Conservation (phyloP, 225 moss, liverwort and hornwort species). For the Rhytidiadelphus loreus region DNA sequence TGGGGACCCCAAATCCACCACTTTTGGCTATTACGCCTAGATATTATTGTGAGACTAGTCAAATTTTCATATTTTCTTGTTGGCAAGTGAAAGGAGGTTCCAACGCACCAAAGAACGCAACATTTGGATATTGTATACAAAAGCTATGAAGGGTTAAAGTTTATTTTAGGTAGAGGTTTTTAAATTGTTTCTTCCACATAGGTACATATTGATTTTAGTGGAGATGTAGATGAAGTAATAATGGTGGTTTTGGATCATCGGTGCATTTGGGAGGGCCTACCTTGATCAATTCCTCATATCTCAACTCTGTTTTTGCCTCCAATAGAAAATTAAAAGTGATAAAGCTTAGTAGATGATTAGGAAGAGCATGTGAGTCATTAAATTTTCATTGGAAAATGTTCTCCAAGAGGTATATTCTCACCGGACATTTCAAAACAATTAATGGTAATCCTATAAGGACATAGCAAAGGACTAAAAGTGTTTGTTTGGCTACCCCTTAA, state of each 20-base stretch:
- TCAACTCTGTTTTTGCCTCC: not conserved
- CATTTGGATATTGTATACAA: too few relatives aligned
- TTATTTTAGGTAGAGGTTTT: not conserved
- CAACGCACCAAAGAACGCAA: not conserved
- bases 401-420: not conserved
- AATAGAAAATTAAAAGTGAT: not conserved
- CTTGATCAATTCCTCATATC: not conserved
- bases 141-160: not conserved
- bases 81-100: not conserved
- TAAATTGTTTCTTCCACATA: not conserved
- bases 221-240: not conserved
- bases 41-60: too few relatives aligned
- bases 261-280: accelerated
- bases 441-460: not conserved
- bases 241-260: not conserved
- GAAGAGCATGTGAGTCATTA: not conserved
- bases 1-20: accelerated
- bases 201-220: not conserved
- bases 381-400: not conserved
- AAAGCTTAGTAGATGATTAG: not conserved
- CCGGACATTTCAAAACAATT: accelerated
- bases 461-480: not conserved
- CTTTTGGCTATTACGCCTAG: not conserved
- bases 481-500: not conserved
- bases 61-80: not conserved